Conservation (phyloP, 2,329 filamentous ascomycete species). For the Cladosporium sp. region DNA sequence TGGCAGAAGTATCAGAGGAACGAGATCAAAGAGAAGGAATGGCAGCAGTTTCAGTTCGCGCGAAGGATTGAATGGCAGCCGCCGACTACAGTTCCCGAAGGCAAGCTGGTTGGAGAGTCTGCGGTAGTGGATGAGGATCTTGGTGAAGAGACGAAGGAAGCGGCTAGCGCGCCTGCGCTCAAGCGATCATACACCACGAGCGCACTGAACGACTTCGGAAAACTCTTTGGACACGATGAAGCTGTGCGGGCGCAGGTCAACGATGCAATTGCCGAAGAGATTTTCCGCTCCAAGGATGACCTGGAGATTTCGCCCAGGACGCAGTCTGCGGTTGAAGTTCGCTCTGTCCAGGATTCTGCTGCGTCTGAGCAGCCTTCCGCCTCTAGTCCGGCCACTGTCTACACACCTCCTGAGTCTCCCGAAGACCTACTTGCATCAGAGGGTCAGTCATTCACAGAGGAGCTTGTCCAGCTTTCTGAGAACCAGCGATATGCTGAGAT, state of each 20-base stretch:
- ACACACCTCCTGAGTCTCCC: constrained; percentile 22
- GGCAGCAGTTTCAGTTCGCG: constrained; percentile 85
- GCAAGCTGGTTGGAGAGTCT: constrained; percentile 23
- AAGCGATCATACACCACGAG: constrained; percentile 49
- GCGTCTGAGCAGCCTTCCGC: constrained; percentile 18
- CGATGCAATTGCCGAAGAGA: constrained; percentile 74
- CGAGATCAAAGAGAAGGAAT: constrained; percentile 77
- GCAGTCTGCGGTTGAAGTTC: constrained; percentile 1
- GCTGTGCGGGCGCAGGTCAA: constrained; percentile 65
- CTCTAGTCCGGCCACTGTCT: constrained; percentile 22
- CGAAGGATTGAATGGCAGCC: constrained; percentile 85
- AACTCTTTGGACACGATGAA: constrained; percentile 43
- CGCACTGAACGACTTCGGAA: constrained; percentile 55
- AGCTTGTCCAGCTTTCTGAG: constrained; percentile 67
- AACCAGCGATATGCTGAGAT: constrained; percentile 77
- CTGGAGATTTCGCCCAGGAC: constrained; percentile 19
- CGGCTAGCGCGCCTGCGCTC: constrained; percentile 25
- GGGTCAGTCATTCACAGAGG: constrained; percentile 65
- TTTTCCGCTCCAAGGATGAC: constrained; percentile 54
- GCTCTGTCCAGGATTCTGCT: constrained; percentile 13
- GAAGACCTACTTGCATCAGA: constrained; percentile 55
- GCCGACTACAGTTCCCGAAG: constrained; percentile 33
- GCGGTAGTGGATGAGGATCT: constrained; percentile 34
- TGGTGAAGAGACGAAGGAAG: constrained; percentile 21
- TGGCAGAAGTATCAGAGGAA: constrained; percentile 71